Evolutionary conservation across 2,329 filamentous ascomycete genomes (phyloP), one percentile per base, ranked within the genome.

Genomic region (Ceratocystis variospora): DNA sequence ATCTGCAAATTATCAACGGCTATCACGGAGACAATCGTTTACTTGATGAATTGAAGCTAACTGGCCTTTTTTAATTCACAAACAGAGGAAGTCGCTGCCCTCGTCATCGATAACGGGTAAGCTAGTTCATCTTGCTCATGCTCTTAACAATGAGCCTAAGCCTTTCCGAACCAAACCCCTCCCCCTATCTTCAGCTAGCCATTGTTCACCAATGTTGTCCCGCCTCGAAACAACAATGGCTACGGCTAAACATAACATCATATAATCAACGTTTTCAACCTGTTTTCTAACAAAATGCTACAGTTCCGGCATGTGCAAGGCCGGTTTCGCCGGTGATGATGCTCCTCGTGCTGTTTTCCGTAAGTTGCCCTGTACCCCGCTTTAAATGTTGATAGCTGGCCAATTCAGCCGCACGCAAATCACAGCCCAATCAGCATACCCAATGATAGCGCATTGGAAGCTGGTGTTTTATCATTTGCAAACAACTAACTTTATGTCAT

Each of bases 51-150:
- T 50, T 31, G 8, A 22, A 33, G 61, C 44, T 48, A 65, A 63
- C 61, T 12, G 44, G 37, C 33, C 19, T 48, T 55, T 66, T 19
- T 53, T 37, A 33, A 41, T 19, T 61, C 17, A n/a, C 6, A 25
- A 45, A 68, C 78, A 97, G 94, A 99, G 87, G 94, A 99, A 90
- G 94, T 99, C 82, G 94, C 94, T 81, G 94, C 94, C 81, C 92
- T 99, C 90, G 94, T 99, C 82, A 97, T 99, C 83, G 94, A 99
- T 92, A 99, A 99, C 97, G 94, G 94, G 94, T 99, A 93, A 90
- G 92, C 83, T 81, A 45, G 71, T 72, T 72, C 61, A 62, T 33
- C 73, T 71, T 73, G 72, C 73, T 70, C 68, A 68, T 68, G 71
- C 69, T 68, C 70, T 77, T 75, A 76, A 74, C 76, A 69, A 65